Percentiles rank a stretch among this genome's conserved stretches.
Conservation (phyloP, 1,284 basidiomycete genomes). For the Sphagnurus paluster region DNA sequence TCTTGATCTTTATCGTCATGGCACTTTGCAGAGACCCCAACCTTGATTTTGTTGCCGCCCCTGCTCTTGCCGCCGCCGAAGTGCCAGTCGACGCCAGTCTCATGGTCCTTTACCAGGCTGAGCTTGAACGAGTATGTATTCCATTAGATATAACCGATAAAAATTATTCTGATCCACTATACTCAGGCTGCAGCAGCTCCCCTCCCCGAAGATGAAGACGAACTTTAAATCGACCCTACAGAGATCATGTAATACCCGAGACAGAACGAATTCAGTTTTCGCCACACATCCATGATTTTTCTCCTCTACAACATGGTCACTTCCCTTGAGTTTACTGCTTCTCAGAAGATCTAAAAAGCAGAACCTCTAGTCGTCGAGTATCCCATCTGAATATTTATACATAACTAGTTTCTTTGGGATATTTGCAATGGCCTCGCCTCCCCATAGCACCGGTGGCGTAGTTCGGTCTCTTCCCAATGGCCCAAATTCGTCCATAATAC, state of each 20-base stretch:
- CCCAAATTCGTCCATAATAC: too few relatives aligned
- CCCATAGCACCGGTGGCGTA: too few relatives aligned
- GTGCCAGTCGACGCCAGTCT: slow-evolving; percentile 82
- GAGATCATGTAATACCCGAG: slow-evolving; percentile 19
- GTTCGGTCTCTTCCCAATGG: too few relatives aligned
- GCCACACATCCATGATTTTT: slow-evolving; percentile 14
- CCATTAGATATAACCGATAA: neutral
- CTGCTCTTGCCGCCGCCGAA: slow-evolving; percentile 94
- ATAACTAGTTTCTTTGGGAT: slow-evolving; percentile 14
- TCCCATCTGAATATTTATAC: slow-evolving; percentile 16
- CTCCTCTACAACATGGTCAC: slow-evolving; percentile 8
- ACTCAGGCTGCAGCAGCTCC: slow-evolving; percentile 70
- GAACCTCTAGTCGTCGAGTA: slow-evolving; percentile 14
- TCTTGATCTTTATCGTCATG: neutral
- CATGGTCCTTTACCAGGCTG: slow-evolving; percentile 83
- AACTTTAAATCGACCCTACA: slow-evolving; percentile 47
- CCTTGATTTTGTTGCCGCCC: slow-evolving; percentile 96
- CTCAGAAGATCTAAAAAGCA: slow-evolving; percentile 14
- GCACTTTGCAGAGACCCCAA: slow-evolving; percentile 58
- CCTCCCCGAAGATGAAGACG: slow-evolving; percentile 81
- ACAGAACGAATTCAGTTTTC: slow-evolving; percentile 18
- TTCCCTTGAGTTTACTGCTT: slow-evolving; percentile 15
- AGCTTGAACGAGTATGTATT: slow-evolving; percentile 66
- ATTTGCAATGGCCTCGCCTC: too few relatives aligned
- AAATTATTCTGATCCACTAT: slow-evolving; percentile 1